Evolutionary conservation across 306 rosid genomes (phyloP).

Genomic region (Ammopiptanthus mongolicus): DNA sequence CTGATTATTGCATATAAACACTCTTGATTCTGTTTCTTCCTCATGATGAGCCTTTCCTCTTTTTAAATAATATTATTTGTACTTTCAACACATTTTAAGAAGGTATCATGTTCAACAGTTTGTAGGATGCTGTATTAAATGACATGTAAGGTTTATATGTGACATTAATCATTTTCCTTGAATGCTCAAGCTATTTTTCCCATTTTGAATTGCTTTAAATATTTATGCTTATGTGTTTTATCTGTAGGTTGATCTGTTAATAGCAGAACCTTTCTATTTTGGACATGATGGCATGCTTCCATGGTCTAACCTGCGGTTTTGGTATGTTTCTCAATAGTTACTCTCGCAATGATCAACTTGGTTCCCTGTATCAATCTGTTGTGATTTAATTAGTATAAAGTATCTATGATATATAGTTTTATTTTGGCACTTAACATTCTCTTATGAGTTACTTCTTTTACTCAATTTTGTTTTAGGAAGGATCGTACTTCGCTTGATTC

Average conservation of each 20-base stretch:
- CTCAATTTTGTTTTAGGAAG: constrained; percentile 49
- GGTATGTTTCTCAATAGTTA: constrained; percentile 42
- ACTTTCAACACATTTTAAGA: neutral
- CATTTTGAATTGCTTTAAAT: neutral
- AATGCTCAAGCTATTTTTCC: neutral
- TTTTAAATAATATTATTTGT: neutral
- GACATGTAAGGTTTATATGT: neutral
- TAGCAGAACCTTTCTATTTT: constrained; percentile 83
- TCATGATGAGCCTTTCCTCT: neutral
- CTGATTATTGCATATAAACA: neutral
- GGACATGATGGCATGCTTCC: constrained; percentile 84
- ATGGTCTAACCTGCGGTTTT: constrained; percentile 88
- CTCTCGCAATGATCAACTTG: constrained; percentile 14
- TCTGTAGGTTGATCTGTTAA: constrained; percentile 69
- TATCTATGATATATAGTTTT: constrained; percentile 1
- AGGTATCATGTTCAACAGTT: neutral
- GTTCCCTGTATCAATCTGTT: neutral
- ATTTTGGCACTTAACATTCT: neutral
- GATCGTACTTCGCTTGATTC: constrained; percentile 53
- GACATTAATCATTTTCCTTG: neutral
- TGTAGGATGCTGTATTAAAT: constrained; percentile 14
- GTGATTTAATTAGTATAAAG: constrained; percentile 6
- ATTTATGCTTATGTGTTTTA: constrained; percentile 1
- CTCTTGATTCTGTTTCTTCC: constrained; percentile 3
- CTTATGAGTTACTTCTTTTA: neutral